Base-by-base conservation (phyloP, 257 asterid species). In the Coffea eugenioides region DNA sequence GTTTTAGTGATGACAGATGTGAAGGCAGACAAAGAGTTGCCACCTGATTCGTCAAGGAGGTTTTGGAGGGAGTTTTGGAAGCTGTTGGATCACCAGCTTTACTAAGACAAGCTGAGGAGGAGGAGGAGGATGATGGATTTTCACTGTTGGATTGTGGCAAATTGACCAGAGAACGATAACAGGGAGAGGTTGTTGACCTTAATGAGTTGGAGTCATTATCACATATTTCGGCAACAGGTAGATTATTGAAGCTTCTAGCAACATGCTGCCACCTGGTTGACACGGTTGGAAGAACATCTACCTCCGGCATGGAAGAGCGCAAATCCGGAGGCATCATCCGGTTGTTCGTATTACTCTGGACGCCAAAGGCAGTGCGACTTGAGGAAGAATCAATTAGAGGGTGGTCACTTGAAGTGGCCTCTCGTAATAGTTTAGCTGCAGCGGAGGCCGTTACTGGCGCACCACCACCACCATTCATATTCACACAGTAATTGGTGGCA, bases 351-450 rank as follows among this genome's bases (percentile, higher is more conserved):
- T 52, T 52, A 52, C 16, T 52, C 59, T 52, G 78, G 77, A 81
- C 27, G 69, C 84, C 83, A 76, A 90, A 72, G 4, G 97, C 95
- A 73, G 97, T 85, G 52, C 76, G 36, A 14, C 39, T 13, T 51
- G 20, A 67, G 56, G 41, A 36, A 16, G 67, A 39, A 31, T 36
- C 18, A 27, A 66, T 36, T 8, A 23, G 65, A 57, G 76, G 45
- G 46, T 74, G 45, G 46, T 74, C 86, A 66, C 78, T 82, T 8
- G 87, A 79, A 48, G 91, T 92, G 77, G 91, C 94, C 85, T 89
- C 94, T 43, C 84, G 97, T 85, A 90, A 80, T n/a, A 92, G 85
- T 86, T 91, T 85, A 31, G 90, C 86, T n/a, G 98, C 98, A 4
- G 92, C 91, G 10, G 88, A 84, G 52, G 89, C 91, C 25, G 84